These are phyloP conservation scores for Tremellales sp. DNA, from an alignment of 1,284 basidiomycete species.

Conservation along the genomic window DNA sequence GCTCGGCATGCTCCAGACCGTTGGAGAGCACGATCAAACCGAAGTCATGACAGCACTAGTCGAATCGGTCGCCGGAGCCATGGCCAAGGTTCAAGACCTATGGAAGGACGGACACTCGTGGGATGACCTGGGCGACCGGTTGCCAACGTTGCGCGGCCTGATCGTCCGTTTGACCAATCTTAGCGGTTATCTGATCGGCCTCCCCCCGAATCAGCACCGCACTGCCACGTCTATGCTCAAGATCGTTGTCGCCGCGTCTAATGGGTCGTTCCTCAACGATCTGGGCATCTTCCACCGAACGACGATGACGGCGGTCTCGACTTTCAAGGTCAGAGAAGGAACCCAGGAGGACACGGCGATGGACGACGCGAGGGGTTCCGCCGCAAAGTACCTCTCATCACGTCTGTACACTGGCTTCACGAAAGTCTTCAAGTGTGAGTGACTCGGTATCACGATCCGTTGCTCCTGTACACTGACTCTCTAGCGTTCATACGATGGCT, in stretches of 20 bases:
- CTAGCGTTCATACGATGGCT: constrained; percentile 82
- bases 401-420: constrained; percentile 73
- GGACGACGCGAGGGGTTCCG: constrained; percentile 51
- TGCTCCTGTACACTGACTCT: constrained; percentile 3
- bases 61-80: constrained; percentile 64
- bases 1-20: constrained; percentile 76
- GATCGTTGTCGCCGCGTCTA: constrained; percentile 62
- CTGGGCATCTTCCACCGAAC: constrained; percentile 81
- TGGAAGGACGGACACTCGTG: constrained; percentile 55
- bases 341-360: background rate
- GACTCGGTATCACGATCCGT: background rate
- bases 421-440: constrained; percentile 82
- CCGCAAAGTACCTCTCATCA: constrained; percentile 73
- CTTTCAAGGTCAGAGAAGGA: constrained; percentile 32
- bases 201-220: constrained; percentile 76
- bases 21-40: constrained; percentile 78
- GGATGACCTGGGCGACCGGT: constrained; percentile 3
- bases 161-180: constrained; percentile 50
- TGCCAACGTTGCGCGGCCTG: constrained; percentile 75
- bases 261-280: constrained; percentile 65
- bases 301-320: constrained; percentile 46
- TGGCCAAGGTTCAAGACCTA: constrained; percentile 66
- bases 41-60: constrained; percentile 72
- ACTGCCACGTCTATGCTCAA: constrained; percentile 71
- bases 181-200: constrained; percentile 82